Evolutionary conservation across 306 rosid species (phyloP).

Genomic region (Prunus padus): DNA sequence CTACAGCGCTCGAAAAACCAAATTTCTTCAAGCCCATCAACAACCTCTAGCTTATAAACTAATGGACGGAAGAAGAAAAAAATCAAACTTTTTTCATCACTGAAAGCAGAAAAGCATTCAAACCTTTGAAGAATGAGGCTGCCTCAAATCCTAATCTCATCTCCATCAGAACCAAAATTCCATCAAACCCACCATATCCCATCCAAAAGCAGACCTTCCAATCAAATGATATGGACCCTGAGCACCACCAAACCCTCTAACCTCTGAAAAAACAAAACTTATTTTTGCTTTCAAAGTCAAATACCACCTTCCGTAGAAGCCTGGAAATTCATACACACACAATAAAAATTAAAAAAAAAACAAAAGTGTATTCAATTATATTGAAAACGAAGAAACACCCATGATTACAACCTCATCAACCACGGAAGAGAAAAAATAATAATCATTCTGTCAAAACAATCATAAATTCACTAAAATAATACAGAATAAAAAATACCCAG

Average conservation of each 20-base stretch:
- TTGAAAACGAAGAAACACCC: slow-evolving; percentile 29
- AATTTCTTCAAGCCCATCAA: slow-evolving; percentile 42
- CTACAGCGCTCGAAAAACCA: slow-evolving; percentile 27
- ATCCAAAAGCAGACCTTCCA: slow-evolving; percentile 31
- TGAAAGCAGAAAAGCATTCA: slow-evolving; percentile 37
- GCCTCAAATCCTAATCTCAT: slow-evolving; percentile 35
- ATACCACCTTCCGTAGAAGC: slow-evolving; percentile 63
- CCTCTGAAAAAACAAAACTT: slow-evolving; percentile 24
- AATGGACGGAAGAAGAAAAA: slow-evolving; percentile 18
- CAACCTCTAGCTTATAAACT: slow-evolving; percentile 13
- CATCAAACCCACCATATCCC: slow-evolving; percentile 37
- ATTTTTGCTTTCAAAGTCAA: slow-evolving; percentile 56
- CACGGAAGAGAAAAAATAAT: slow-evolving; percentile 6
- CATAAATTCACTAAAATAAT: slow-evolving; percentile 23
- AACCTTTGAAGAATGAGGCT: slow-evolving; percentile 36
- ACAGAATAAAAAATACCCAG: slow-evolving; percentile 22
- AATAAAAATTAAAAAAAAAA: slow-evolving; percentile 2
- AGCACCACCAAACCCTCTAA: slow-evolving; percentile 35
- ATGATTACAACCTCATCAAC: slow-evolving; percentile 31
- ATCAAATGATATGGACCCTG: slow-evolving; percentile 10
- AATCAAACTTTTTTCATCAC: slow-evolving; percentile 25
- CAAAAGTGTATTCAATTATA: slow-evolving; percentile 5
- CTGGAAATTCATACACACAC: slow-evolving; percentile 56
- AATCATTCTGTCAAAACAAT: slow-evolving; percentile 28
- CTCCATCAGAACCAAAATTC: slow-evolving; percentile 43